Evolutionary conservation across 495 filamentous ascomycete species (phyloP), one percentile per base, ranked within the genome.

Genomic region (Lichina pygmaea): DNA sequence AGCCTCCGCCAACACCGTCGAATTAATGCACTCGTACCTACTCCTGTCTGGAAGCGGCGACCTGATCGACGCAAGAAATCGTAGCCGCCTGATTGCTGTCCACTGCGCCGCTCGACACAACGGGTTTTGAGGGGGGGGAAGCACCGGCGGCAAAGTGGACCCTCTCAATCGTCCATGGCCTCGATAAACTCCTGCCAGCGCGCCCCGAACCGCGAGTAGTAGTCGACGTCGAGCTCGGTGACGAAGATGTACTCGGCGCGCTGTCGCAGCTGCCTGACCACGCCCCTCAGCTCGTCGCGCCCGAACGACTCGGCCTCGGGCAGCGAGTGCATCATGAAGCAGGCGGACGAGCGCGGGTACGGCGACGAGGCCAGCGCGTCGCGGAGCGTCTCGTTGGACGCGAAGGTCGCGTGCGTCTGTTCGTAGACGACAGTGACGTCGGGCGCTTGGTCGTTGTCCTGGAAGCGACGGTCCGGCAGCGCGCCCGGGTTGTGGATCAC

Each of bases 401-500:
- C 17, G 53, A 64, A 67, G 39, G 58, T 63, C 39, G 52, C 52
- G 46, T 67, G 65, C 7, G 61, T 58, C 33, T 55, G 61, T 48
- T 67, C 63, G 48, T 66, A 65, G 0, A 68, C 60, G 31, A 67
- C 62, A 7, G 61, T 63, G 45, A 59, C 58, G 52, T 65, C 62
- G 48, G 62, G 60, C 6, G 55, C 55, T 32, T 52, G 34, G 44
- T 64, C 49, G 52, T 62, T n/a, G 12, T 40, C 12, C 12, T n/a
- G 12, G 38, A 40, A 66, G 31, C 59, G 61, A 45, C 62, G 52
- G 49, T 67, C 64, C 6, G 65, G 65, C 11, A 66, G 47, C 5
- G 54, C 54, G 2, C 65, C 65, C 2, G 65, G 65, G 33, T 68
- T 68, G 46, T 68, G 65, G 36, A 68, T 59, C 44, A 67, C 56